A percentile compares a stretch with the other conserved stretches of the same genome.
Evolutionary conservation across 345 rosid species (phyloP).

Genomic region (Citrus unshiu): DNA sequence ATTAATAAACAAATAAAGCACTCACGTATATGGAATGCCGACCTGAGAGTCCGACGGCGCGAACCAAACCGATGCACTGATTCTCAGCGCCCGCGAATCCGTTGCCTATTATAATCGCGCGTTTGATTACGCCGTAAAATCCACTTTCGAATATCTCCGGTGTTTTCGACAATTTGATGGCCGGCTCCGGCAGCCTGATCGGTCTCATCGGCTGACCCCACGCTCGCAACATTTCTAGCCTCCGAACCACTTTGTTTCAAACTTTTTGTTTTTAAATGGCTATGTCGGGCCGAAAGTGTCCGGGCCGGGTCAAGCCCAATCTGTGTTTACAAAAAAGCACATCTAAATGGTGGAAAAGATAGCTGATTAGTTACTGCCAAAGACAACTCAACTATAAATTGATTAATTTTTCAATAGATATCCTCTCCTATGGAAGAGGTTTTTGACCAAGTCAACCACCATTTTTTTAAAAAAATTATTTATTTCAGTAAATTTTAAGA

Average conservation of each 20-base stretch:
- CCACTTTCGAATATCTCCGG: slow-evolving; percentile 20
- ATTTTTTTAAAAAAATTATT: too few relatives aligned
- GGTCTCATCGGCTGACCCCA: slow-evolving; percentile 22
- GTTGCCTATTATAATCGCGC: slow-evolving; percentile 76
- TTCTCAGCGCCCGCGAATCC: slow-evolving; percentile 92
- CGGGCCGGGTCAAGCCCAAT: not conserved
- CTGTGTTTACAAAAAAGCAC: not conserved
- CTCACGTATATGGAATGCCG: slow-evolving; percentile 52
- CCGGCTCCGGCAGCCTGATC: slow-evolving; percentile 30
- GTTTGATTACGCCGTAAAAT: slow-evolving; percentile 32
- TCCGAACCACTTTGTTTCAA: not conserved
- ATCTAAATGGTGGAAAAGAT: too few relatives aligned
- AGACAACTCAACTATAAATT: too few relatives aligned
- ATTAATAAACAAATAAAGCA: not conserved
- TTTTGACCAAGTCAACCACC: too few relatives aligned
- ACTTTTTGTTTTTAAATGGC: not conserved
- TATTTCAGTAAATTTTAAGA: too few relatives aligned
- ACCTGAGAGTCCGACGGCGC: slow-evolving; percentile 75
- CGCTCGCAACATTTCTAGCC: not conserved
- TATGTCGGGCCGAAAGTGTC: too few relatives aligned
- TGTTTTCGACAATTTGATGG: slow-evolving; percentile 13
- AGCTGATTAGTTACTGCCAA: too few relatives aligned
- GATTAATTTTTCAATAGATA: too few relatives aligned
- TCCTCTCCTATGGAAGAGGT: too few relatives aligned
- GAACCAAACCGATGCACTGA: slow-evolving; percentile 81